phyloP scores from a whole-genome alignment of 176 grass and related monocot genomes.

The Hordeum vulgare region MorexV3_pseudomolecules_assembly NC_058520.1:112750050-112750549 shows the following conservation, averaged over 20 bases:
- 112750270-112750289: background rate
- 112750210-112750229: no score
- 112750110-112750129: constrained; percentile 10
- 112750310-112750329: constrained; percentile 48
- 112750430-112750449: background rate
- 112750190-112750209: background rate
- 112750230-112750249: background rate
- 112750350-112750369: constrained; percentile 35
- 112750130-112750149: constrained; percentile 35
- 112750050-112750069: constrained; percentile 54
- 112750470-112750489: background rate
- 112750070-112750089: constrained; percentile 43
- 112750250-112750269: background rate
- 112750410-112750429: constrained; percentile 24
- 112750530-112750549: constrained; percentile 22
- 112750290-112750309: background rate
- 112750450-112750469: constrained; percentile 18
- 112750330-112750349: constrained; percentile 65
- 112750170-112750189: background rate
- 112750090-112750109: constrained; percentile 22
- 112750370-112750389: constrained; percentile 38
- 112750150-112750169: constrained; percentile 22
- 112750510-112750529: constrained; percentile 34
- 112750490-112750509: background rate
- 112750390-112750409: constrained; percentile 50